Evolutionary conservation across 805 yeast genomes (phyloP).

Genomic region (Candida loeiensis): DNA sequence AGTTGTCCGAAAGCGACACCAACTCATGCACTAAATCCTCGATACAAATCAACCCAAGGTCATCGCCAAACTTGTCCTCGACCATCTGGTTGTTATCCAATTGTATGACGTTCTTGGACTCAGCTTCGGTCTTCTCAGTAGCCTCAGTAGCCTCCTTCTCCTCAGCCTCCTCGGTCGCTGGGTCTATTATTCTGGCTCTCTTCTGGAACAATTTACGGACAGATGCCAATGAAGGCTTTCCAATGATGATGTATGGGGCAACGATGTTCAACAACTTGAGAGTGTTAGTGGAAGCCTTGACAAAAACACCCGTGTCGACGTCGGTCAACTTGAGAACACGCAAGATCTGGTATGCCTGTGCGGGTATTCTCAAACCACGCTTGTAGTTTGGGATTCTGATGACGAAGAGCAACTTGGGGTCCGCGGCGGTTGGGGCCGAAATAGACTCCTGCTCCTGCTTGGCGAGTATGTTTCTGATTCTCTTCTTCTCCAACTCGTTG

Average conservation of each 20-base stretch:
- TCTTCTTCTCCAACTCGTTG: constrained; percentile 61
- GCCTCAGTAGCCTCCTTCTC: no score
- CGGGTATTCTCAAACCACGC: constrained; percentile 60
- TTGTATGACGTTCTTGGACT: constrained; percentile 22
- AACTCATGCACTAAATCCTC: constrained; percentile 79
- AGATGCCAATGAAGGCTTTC: constrained; percentile 69
- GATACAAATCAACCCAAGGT: constrained; percentile 66
- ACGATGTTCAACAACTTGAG: constrained; percentile 63
- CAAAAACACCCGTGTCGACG: constrained; percentile 67
- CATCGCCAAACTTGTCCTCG: constrained; percentile 62
- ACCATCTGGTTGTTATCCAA: constrained; percentile 72
- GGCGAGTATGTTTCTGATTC: constrained; percentile 56
- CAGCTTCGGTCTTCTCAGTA: constrained; percentile 15
- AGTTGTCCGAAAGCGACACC: constrained; percentile 57
- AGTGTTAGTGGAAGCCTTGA: constrained; percentile 57
- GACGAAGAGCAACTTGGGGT: constrained; percentile 52
- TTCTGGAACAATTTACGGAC: constrained; percentile 73
- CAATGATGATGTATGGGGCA: constrained; percentile 70
- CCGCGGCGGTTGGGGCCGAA: constrained; percentile 22
- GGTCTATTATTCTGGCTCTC: constrained; percentile 54
- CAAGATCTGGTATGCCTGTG: constrained; percentile 58
- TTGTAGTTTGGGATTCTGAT: constrained; percentile 63
- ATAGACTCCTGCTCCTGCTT: constrained; percentile 42
- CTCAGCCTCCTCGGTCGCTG: constrained; percentile 9
- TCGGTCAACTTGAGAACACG: constrained; percentile 57